Base-by-base conservation (phyloP, 148 eudicot species). In the Nepenthes gracilis region DNA sequence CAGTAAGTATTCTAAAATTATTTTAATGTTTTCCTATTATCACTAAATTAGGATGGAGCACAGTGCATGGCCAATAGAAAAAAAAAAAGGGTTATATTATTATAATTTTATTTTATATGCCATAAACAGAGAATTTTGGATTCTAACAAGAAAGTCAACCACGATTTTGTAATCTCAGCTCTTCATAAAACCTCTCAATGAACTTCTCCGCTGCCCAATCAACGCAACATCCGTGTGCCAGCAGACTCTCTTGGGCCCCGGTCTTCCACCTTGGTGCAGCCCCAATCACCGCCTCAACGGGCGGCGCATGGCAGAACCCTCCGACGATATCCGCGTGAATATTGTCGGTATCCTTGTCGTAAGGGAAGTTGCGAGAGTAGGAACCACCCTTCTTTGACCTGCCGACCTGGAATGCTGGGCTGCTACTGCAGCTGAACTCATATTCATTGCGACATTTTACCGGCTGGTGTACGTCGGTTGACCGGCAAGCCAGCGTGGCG, bases 401-500 rank as follows among this genome's bases (percentile, higher is more conserved):
- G 35, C 49, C 33, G 52, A 64, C 57, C 32, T 45, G 57, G 45
- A 36, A 33, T 8, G 23, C 74, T 5, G 68, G 74, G 11, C 64
- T 70, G 34, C 68, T 70, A 15, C 60, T 70, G 36, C 74, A 70
- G 23, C 74, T 70, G 43, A 70, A 70, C 68, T 70, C 68, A 59
- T 70, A 70, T 37, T 70, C 74, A 37, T 54, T 70, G 0, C 63
- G 68, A 13, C 74, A 60, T 6, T 51, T 36, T 43, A 62, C 58
- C 0, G 73, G 67, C 67, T 40, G 58, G 12, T 56, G 73, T 12
- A 70, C 73, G 5, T 70, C 73, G 45, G 40, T 47, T 35, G 73
- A 70, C 9, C 61, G 63, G 59, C 73, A 70, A 35, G 67, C n/a
- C 1, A 52, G 55, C 2, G 55, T 32, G 52, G 47, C 53, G 47